Evolutionary conservation across 371 early-diverging fungal genomes (phyloP).

Genomic region (Rhizopus delemar): DNA sequence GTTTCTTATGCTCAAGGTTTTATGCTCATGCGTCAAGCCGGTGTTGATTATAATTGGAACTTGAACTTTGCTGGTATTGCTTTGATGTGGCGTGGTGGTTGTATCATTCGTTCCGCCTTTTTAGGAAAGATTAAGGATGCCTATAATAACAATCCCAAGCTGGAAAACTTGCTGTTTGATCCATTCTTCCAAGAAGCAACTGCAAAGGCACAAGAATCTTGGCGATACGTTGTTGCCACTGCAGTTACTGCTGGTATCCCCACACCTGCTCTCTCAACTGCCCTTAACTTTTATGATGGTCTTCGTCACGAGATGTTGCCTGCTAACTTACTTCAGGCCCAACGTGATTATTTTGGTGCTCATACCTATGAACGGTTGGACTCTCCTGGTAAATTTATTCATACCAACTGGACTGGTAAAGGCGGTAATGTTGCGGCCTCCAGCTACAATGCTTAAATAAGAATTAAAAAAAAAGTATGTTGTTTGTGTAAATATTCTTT

Average conservation of each 20-base stretch:
- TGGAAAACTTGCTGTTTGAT: slow-evolving; percentile 89
- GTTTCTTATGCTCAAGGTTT: slow-evolving; percentile 99
- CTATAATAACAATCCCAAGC: slow-evolving; percentile 81
- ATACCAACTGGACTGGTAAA: slow-evolving; percentile 97
- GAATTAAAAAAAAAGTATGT: no score
- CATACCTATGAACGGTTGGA: slow-evolving; percentile 92
- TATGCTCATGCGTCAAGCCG: slow-evolving; percentile 97
- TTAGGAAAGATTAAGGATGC: slow-evolving; percentile 95
- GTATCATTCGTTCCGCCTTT: slow-evolving; percentile 96
- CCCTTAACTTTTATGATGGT: slow-evolving; percentile 96
- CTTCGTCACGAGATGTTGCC: slow-evolving; percentile 87
- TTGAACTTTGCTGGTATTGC: slow-evolving; percentile 96
- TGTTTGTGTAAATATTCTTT: neutral
- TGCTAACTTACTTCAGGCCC: slow-evolving; percentile 96
- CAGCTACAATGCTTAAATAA: slow-evolving; percentile 44
- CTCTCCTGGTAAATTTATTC: slow-evolving; percentile 77
- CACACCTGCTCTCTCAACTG: slow-evolving; percentile 89
- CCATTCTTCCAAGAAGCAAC: slow-evolving; percentile 93
- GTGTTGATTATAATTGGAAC: slow-evolving; percentile 91
- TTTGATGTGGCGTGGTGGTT: slow-evolving; percentile 99
- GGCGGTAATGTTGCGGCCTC: slow-evolving; percentile 75
- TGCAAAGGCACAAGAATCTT: slow-evolving; percentile 79
- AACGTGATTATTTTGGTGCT: slow-evolving; percentile 98
- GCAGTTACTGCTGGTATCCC: slow-evolving; percentile 87
- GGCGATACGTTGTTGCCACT: slow-evolving; percentile 88